Base-by-base conservation (phyloP, 2,329 filamentous ascomycete genomes). In the Thielaviopsis euricoi region DNA sequence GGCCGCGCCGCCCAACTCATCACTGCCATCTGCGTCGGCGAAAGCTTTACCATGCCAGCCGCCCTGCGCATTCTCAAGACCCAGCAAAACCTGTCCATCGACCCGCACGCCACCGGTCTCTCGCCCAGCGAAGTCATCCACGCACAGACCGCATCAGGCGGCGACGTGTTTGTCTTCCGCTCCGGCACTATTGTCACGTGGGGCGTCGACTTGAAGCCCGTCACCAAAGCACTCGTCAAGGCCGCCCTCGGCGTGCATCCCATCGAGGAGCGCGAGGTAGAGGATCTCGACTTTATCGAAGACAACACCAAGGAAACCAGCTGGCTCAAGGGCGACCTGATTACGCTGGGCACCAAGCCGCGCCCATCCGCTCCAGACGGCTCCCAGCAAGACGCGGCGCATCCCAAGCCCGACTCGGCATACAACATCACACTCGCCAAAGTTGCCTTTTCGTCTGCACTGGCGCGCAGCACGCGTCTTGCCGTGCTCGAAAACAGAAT, bases 161-260 rank as follows among this genome's bases (percentile, higher is more conserved):
- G 89, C 37, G 93, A 98, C 71, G 82, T 97, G 55, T 97, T 97
- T 67, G 84, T 98, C 58, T 98, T 98, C 64, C 89, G 91, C 9
- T 95, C 90, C 0, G 93, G 93, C 12, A 95, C 90, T 13, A 79
- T 97, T 7, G 93, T 97, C 6, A 85, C 88, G 23, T 98, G 93
- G 93, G 87, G 87, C 5, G 76, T 96, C 1, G 84, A 88, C 0
- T 80, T 89, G 61, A 81, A 85, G 59, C 80, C 89, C 19, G 84
- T 89, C 17, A 86, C 86, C 9, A 80, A 79, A 58, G 82, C 86
- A 33, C 76, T 97, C 13, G 77, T 87, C 21, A 79, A 82, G 0
- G 89, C 91, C 1, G 87, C 90, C 15, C 79, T 86, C 62, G 82
- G 83, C 55, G 80, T 87, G 1, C 87, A 94, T 67, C 71, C 84